Percentiles rank a stretch among this genome's conserved stretches.
Conservation (phyloP, 1,284 basidiomycete genomes). For the Laetiporus sulphureus region DNA sequence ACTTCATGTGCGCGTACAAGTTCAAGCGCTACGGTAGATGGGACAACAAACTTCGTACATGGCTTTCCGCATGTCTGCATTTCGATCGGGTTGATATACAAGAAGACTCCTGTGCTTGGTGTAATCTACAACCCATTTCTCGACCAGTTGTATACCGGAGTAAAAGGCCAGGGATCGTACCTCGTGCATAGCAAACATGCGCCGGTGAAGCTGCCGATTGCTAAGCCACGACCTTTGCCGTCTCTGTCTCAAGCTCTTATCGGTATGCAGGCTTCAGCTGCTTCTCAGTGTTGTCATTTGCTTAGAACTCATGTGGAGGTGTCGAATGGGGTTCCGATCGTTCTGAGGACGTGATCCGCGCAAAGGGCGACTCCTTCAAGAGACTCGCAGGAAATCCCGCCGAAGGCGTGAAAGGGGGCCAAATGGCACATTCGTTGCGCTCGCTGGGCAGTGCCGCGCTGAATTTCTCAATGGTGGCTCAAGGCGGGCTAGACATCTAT, state of each 20-base stretch:
- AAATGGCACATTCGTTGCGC: slow-evolving; percentile 85
- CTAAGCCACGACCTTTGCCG: slow-evolving; percentile 58
- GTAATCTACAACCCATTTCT: slow-evolving; percentile 94
- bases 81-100: slow-evolving; percentile 86
- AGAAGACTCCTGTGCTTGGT: slow-evolving; percentile 77
- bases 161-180: slow-evolving; percentile 77
- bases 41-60: slow-evolving; percentile 93
- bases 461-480: slow-evolving; percentile 79
- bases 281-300: neutral
- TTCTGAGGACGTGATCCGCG: slow-evolving; percentile 44
- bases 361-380: slow-evolving; percentile 69
- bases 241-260: slow-evolving; percentile 80
- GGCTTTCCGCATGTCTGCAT: slow-evolving; percentile 89
- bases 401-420: slow-evolving; percentile 60
- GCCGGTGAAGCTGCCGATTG: slow-evolving; percentile 56
- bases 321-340: slow-evolving; percentile 94
- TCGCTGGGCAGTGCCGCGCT: slow-evolving; percentile 83
- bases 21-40: slow-evolving; percentile 46
- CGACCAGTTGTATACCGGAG: slow-evolving; percentile 77
- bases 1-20: neutral
- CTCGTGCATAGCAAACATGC: slow-evolving; percentile 26
- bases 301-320: slow-evolving; percentile 35
- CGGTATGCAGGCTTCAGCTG: slow-evolving; percentile 28
- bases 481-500: slow-evolving; percentile 79
- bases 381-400: slow-evolving; percentile 73